Evolutionary conservation across 2,329 filamentous ascomycete species (phyloP), one percentile per base, ranked within the genome.

Genomic region (Tolypocladium nubicola): DNA sequence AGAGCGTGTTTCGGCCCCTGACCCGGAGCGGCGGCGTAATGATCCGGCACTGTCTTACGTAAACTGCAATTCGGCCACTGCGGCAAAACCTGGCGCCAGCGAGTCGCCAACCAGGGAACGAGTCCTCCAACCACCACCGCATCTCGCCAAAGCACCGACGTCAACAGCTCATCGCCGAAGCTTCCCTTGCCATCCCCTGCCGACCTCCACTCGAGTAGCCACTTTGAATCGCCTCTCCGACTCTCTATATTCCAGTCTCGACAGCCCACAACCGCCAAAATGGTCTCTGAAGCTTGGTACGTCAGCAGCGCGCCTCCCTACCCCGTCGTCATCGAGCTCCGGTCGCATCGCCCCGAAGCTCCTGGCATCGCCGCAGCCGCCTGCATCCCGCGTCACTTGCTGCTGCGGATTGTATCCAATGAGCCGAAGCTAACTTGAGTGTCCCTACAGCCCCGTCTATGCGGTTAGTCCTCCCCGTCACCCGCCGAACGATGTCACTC

Each of bases 271-370:
- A 54, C 70, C 71, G 69, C 62, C 79, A 87, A 77, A 70, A 93
- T 94, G 89, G 76, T 85, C 73, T 79, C 87, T 69, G 88, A 92
- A 80, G 82, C 87, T 74, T 94, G 89, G 89, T 94, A 82, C 78
- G 87, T 84, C 71, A 71, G 63, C 62, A 65, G 63, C 68, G 65
- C 60, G 65, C 62, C 65, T 65, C 66, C 57, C 39, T 64, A 63
- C 61, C 63, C 61, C 63, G 61, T 66, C 67, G 65, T 65, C 62
- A 62, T 53, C 59, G 58, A 71, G 65, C 66, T 68, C 61, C 63
- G 59, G 61, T 61, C 56, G 53, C 65, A 69, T 70, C 66, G 56
- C 38, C 54, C 53, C 53, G 59, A 62, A 72, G 67, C 66, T 71
- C 57, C 57, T 60, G 62, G 60, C 64, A 66, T 68, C 64, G 38